Evolutionary conservation across 2,329 filamentous ascomycete genomes (phyloP).

Genomic region (Microcera coccophila): DNA sequence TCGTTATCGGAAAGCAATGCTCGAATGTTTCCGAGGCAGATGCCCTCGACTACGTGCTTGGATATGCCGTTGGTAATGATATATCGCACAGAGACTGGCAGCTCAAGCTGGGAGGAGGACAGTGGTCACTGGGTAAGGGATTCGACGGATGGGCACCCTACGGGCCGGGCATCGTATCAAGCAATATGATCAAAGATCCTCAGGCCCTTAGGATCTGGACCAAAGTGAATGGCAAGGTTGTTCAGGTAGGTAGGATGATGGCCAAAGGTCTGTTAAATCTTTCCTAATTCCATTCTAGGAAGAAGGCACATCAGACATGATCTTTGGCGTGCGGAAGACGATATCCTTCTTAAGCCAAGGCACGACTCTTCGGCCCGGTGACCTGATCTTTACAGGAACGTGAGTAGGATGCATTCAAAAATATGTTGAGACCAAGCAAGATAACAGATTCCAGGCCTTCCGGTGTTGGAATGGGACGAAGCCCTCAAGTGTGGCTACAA

Average conservation of each 20-base stretch:
- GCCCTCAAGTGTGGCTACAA: slow-evolving; percentile 64
- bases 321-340: slow-evolving; percentile 57
- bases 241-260: slow-evolving; percentile 43
- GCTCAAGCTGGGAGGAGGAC: slow-evolving; percentile 61
- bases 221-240: slow-evolving; percentile 54
- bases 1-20: slow-evolving; percentile 66
- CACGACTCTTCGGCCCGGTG: slow-evolving; percentile 59
- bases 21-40: slow-evolving; percentile 60
- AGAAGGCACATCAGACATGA: slow-evolving; percentile 57
- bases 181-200: slow-evolving; percentile 52
- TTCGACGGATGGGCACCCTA: slow-evolving; percentile 74
- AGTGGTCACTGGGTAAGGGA: slow-evolving; percentile 70
- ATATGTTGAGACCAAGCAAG: not conserved
- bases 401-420: slow-evolving; percentile 29
- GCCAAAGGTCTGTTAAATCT: not conserved
- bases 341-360: slow-evolving; percentile 59
- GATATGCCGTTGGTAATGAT: slow-evolving; percentile 73
- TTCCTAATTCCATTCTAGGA: slow-evolving; percentile 32
- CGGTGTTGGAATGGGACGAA: slow-evolving; percentile 67
- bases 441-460: slow-evolving; percentile 46
- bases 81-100: slow-evolving; percentile 79
- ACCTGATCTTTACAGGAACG: slow-evolving; percentile 65
- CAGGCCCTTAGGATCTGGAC: slow-evolving; percentile 55
- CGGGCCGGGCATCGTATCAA: slow-evolving; percentile 66
- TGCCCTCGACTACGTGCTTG: slow-evolving; percentile 69